Evolutionary conservation across 805 yeast genomes (phyloP), one percentile per base, ranked within the genome.

Genomic region (Kregervanrija pseudodelftensis): DNA sequence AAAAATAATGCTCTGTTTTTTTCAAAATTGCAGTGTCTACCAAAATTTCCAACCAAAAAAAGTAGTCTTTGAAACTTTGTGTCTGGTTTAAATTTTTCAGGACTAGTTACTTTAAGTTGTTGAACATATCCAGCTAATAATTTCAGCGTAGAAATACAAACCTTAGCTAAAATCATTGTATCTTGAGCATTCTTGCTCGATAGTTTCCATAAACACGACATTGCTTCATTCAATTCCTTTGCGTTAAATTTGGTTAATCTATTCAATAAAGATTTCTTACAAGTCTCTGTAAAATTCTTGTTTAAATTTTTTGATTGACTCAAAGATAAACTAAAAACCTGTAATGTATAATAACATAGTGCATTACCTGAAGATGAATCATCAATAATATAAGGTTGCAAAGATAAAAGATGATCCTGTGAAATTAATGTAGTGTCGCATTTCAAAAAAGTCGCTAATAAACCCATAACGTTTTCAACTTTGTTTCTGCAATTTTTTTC

Each of bases 41-140:
- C 95, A 63, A 88, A 78, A 37, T 76, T 74, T 0, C 95, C 90
- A 4, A 85, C 58, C 16, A 88, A 62, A 53, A 75, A 76, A 1
- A 88, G 56, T 5, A 87, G 59, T 47, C 85, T 73, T 16, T 72
- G 70, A 3, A 82, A 53, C 50, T 71, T 78, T 2, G 70, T 63
- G 41, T 75, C 81, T 3, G 67, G 56, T 44, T 51, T 33, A 58
- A 58, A 8, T 11, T 35, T 40, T 10, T 42, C 35, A 39, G 39
- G 30, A 5, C 52, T 42, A 7, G 28, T 22, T 22, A 7, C 28
- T 30, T 49, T 39, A 5, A 52, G 36, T 13, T 49, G 46, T 2
- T 61, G 61, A 3, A 77, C 55, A 50, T 61, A 79, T 0, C 80
- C 81, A 36, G 66, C 65, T 4, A 82, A 51, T 42, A 74, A 65